Conservation (phyloP, 202 grass and related monocot genomes). For the Schoenoplectus tabernaemontani region DNA sequence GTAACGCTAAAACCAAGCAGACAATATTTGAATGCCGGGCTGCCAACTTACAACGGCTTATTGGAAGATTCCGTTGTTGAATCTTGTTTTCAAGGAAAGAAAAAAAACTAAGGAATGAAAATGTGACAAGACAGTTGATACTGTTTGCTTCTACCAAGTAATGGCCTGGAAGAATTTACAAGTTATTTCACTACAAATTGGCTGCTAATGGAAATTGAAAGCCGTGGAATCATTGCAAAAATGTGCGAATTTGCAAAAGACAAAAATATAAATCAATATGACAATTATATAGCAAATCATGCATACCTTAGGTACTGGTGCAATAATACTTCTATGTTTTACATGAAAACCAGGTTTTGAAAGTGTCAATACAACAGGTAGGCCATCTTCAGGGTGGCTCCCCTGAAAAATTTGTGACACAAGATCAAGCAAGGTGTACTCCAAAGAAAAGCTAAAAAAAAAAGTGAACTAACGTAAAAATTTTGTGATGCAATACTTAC, state of each 20-base stretch:
- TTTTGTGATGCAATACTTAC: constrained; percentile 35
- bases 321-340: constrained; percentile 54
- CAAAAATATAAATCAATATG: not conserved
- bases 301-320: constrained; percentile 66
- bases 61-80: not conserved
- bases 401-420: constrained; percentile 43
- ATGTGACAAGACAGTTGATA: not conserved
- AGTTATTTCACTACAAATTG: not conserved
- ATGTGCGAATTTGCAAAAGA: not conserved
- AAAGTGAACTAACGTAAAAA: not conserved
- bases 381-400: constrained; percentile 61
- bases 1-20: not conserved
- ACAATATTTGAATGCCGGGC: not conserved
- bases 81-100: not conserved
- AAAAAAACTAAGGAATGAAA: not conserved
- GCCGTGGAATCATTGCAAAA: not conserved
- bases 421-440: constrained; percentile 19
- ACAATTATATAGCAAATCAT: constrained; percentile 1
- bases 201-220: not conserved
- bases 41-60: not conserved
- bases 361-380: constrained; percentile 60
- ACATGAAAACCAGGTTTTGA: constrained; percentile 70
- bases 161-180: not conserved
- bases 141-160: not conserved
- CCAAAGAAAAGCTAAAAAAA: not conserved